Conservation (phyloP, 208 protist genomes). For the Crithidia brevicula region DNA sequence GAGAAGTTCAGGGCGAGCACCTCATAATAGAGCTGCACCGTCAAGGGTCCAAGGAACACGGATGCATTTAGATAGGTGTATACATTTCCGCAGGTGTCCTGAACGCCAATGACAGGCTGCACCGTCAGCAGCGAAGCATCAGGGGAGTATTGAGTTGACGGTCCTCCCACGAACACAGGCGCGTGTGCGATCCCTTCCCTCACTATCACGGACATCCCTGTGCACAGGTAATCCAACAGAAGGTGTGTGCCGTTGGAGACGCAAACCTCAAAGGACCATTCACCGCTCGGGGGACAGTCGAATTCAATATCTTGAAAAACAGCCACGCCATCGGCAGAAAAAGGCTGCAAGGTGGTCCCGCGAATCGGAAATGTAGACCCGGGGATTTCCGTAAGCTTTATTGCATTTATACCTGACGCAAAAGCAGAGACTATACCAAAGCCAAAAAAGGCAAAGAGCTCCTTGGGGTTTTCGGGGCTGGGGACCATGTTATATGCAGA, state of each 20-base stretch:
- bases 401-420: too few relatives aligned
- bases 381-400: too few relatives aligned
- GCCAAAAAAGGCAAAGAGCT: too few relatives aligned
- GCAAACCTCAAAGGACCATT: not conserved
- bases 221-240: not conserved
- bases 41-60: not conserved
- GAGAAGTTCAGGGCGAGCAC: not conserved
- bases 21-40: slow-evolving; percentile 27
- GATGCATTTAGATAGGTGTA: slow-evolving; percentile 18
- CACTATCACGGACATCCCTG: slow-evolving; percentile 4
- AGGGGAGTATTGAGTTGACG: slow-evolving; percentile 27
- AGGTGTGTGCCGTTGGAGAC: not conserved
- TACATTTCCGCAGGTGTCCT: slow-evolving; percentile 39
- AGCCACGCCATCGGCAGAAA: not conserved
- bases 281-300: not conserved
- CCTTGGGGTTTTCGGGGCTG: too few relatives aligned
- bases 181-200: slow-evolving; percentile 23
- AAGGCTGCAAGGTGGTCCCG: not conserved
- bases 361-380: too few relatives aligned
- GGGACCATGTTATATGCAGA: too few relatives aligned
- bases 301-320: not conserved
- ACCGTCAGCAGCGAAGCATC: slow-evolving; percentile 22
- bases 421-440: too few relatives aligned
- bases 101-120: slow-evolving; percentile 40
- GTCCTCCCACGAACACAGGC: slow-evolving; percentile 22